phyloP scores from a whole-genome alignment of 1,284 basidiomycete genomes.

The Limonomyces culmigenus region DNA sequence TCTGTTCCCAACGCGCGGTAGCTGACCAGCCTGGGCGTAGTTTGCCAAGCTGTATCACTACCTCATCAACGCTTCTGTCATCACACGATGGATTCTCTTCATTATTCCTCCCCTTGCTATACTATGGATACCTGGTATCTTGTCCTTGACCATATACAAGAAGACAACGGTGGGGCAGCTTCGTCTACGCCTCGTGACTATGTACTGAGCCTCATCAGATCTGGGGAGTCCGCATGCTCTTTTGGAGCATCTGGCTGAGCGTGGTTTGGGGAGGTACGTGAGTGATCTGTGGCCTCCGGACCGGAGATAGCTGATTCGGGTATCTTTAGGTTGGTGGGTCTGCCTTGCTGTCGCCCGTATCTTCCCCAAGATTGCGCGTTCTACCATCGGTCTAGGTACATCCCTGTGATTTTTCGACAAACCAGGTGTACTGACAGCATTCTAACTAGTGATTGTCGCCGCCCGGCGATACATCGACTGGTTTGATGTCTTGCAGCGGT shows the following conservation, averaged over 20 bases:
- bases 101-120: conserved; percentile 57
- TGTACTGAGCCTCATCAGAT: conserved; percentile 24
- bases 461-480: conserved; percentile 65
- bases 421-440: too few relatives aligned
- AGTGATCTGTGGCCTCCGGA: too few relatives aligned
- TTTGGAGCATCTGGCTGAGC: conserved; percentile 81
- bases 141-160: conserved; percentile 44
- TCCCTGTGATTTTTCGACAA: too few relatives aligned
- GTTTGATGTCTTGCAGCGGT: conserved; percentile 48
- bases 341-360: conserved; percentile 48
- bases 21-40: conserved; percentile 15
- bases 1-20: conserved; percentile 3
- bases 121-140: conserved; percentile 65
- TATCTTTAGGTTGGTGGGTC: conserved; percentile 64
- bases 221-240: conserved; percentile 48
- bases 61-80: conserved; percentile 60
- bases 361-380: conserved; percentile 9
- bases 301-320: conserved; percentile 1
- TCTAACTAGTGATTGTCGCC: conserved; percentile 50
- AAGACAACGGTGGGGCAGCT: conserved; percentile 38
- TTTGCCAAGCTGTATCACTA: conserved; percentile 50
- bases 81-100: conserved; percentile 69
- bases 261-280: conserved; percentile 54
- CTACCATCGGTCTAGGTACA: conserved; percentile 12
- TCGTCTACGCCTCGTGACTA: conserved; percentile 7